A percentile compares a stretch with the other conserved stretches of the same genome.
These are phyloP conservation scores for Candida cerambycidarum DNA, from an alignment of 805 yeast genomes.

Conservation along the genomic window DNA sequence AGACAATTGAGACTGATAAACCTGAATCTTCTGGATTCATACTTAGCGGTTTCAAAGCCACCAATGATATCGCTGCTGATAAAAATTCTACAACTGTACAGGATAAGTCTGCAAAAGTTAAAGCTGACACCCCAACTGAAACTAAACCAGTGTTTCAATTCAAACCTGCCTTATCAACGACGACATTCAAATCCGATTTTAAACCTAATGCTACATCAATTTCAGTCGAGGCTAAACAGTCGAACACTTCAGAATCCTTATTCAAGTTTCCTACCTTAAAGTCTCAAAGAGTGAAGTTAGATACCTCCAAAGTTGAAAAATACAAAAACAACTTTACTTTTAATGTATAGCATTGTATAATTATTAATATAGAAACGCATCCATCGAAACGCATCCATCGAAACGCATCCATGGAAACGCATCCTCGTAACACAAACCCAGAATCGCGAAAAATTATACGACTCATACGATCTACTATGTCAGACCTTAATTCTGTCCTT, in stretches of 20 bases:
- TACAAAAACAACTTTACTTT: slow-evolving; percentile 27
- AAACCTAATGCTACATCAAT: background rate
- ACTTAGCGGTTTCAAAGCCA: background rate
- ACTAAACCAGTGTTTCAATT: slow-evolving; percentile 2
- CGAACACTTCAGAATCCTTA: background rate
- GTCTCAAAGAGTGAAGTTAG: slow-evolving; percentile 18
- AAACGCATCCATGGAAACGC: slow-evolving; percentile 2
- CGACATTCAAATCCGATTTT: slow-evolving; percentile 3
- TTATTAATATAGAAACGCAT: slow-evolving; percentile 1
- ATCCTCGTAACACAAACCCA: background rate
- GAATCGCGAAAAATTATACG: slow-evolving; percentile 2
- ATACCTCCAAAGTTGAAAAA: slow-evolving; percentile 23
- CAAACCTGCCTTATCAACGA: slow-evolving; percentile 7
- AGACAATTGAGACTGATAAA: background rate
- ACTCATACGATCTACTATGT: slow-evolving; percentile 6
- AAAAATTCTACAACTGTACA: background rate
- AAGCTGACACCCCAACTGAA: background rate
- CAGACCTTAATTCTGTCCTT: slow-evolving; percentile 51
- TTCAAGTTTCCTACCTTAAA: slow-evolving; percentile 25
- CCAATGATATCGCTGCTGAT: background rate
- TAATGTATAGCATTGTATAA: slow-evolving; percentile 7
- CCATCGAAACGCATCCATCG: slow-evolving; percentile 1
- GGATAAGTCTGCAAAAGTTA: background rate
- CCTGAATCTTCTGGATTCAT: background rate
- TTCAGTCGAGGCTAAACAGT: background rate